These are phyloP conservation scores for Echites panduratus DNA, from an alignment of 257 asterid genomes.

Conservation along the genomic window DNA sequence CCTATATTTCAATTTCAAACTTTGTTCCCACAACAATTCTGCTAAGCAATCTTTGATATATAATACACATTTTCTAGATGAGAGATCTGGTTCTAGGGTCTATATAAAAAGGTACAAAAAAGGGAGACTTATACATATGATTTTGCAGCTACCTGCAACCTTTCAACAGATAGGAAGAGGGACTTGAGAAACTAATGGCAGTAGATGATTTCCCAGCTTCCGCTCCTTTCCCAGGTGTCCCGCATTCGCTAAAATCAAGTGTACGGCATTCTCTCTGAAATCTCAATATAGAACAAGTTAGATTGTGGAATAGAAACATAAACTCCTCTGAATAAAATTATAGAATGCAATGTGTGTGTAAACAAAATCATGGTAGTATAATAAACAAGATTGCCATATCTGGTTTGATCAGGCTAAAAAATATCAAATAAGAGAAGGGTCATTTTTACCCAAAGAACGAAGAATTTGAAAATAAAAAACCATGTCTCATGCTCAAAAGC, in stretches of 20 bases:
- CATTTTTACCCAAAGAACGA: neutral
- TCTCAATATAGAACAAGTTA: neutral
- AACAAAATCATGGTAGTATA: neutral
- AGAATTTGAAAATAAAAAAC: neutral
- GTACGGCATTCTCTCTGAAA: constrained; percentile 67
- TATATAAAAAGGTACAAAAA: constrained; percentile 7
- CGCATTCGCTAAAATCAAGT: constrained; percentile 87
- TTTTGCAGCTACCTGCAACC: constrained; percentile 47
- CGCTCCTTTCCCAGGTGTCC: constrained; percentile 49
- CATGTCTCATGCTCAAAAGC: too few species aligned
- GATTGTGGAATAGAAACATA: neutral
- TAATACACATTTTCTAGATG: neutral
- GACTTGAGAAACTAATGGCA: constrained; percentile 41
- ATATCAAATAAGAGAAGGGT: neutral
- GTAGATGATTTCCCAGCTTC: constrained; percentile 35
- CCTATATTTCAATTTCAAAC: constrained; percentile 1
- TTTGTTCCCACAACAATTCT: neutral
- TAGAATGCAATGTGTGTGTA: neutral
- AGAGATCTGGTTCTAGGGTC: neutral
- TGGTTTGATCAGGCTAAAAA: neutral
- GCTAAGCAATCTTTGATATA: neutral
- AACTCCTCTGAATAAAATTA: neutral
- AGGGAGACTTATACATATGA: constrained; percentile 10
- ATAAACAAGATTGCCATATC: neutral
- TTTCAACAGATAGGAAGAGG: constrained; percentile 71